Evolutionary conservation across 805 yeast genomes (phyloP).

Genomic region (Lipomyces sp.): DNA sequence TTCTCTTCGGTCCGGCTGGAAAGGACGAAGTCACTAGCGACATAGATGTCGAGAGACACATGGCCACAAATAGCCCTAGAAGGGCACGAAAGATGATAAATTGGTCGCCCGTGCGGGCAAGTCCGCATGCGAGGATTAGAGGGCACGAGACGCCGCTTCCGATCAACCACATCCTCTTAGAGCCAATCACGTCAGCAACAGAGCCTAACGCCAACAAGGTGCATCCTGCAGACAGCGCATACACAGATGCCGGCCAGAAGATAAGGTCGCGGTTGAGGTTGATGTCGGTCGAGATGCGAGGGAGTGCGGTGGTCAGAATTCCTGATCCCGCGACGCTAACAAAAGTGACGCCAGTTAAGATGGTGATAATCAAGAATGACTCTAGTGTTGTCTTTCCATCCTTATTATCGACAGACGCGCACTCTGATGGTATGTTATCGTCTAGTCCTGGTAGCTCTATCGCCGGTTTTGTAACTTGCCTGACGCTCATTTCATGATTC

Average conservation of each 20-base stretch:
- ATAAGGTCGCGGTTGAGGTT: slow-evolving; percentile 11
- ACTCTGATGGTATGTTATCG: slow-evolving; percentile 8
- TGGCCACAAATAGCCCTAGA: slow-evolving; percentile 12
- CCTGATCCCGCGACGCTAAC: slow-evolving; percentile 10
- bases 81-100: slow-evolving; percentile 12
- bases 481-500: slow-evolving; percentile 10
- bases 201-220: slow-evolving; percentile 11
- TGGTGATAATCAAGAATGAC: slow-evolving; percentile 9
- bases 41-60: slow-evolving; percentile 13
- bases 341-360: slow-evolving; percentile 9
- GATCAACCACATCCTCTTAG: slow-evolving; percentile 13
- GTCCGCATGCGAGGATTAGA: slow-evolving; percentile 11
- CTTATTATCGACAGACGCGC: slow-evolving; percentile 8
- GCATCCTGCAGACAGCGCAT: slow-evolving; percentile 11
- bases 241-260: slow-evolving; percentile 13
- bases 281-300: slow-evolving; percentile 12
- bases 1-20: slow-evolving; percentile 10
- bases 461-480: slow-evolving; percentile 9
- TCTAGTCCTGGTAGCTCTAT: slow-evolving; percentile 8
- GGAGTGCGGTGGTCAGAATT: slow-evolving; percentile 13
- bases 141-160: slow-evolving; percentile 12
- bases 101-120: slow-evolving; percentile 12
- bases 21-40: slow-evolving; percentile 12
- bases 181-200: slow-evolving; percentile 10
- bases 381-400: slow-evolving; percentile 5